Conservation (phyloP, 352 stramenopile species). For the Phytophthora tubulina region DNA sequence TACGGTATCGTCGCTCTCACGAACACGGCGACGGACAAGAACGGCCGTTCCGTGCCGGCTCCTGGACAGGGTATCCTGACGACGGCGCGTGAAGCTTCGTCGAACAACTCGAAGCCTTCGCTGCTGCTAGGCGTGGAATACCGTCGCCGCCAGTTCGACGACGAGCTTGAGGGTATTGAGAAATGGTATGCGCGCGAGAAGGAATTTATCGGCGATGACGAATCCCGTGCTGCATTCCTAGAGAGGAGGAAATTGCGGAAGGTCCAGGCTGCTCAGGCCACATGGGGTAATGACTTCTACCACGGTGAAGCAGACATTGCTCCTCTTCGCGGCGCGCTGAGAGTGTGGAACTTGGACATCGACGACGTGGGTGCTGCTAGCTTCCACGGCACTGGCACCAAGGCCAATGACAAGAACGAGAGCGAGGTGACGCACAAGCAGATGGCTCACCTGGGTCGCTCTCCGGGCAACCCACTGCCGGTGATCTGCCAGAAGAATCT, state of each 20-base stretch:
- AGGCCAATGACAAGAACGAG: slow-evolving; percentile 89
- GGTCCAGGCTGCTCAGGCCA: slow-evolving; percentile 67
- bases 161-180: slow-evolving; percentile 77
- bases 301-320: slow-evolving; percentile 65
- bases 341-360: slow-evolving; percentile 79
- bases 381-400: slow-evolving; percentile 88
- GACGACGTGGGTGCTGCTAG: slow-evolving; percentile 84
- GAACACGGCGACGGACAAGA: slow-evolving; percentile 92
- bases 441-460: slow-evolving; percentile 78
- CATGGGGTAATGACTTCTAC: slow-evolving; percentile 82
- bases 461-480: slow-evolving; percentile 72
- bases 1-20: slow-evolving; percentile 86
- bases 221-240: slow-evolving; percentile 55
- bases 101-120: slow-evolving; percentile 41
- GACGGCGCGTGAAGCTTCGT: slow-evolving; percentile 67
- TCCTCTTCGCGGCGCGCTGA: slow-evolving; percentile 78
- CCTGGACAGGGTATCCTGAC: slow-evolving; percentile 89
- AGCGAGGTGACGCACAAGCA: slow-evolving; percentile 90
- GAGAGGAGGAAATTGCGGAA: slow-evolving; percentile 76
- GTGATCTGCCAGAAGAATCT: slow-evolving; percentile 88
- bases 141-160: slow-evolving; percentile 79
- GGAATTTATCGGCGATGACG: slow-evolving; percentile 44
- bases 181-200: slow-evolving; percentile 78
- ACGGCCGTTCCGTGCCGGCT: slow-evolving; percentile 82
- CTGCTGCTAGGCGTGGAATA: slow-evolving; percentile 82